Conservation (phyloP, 2,329 filamentous ascomycete genomes). For the Ophidiomyces ophidiicola region DNA sequence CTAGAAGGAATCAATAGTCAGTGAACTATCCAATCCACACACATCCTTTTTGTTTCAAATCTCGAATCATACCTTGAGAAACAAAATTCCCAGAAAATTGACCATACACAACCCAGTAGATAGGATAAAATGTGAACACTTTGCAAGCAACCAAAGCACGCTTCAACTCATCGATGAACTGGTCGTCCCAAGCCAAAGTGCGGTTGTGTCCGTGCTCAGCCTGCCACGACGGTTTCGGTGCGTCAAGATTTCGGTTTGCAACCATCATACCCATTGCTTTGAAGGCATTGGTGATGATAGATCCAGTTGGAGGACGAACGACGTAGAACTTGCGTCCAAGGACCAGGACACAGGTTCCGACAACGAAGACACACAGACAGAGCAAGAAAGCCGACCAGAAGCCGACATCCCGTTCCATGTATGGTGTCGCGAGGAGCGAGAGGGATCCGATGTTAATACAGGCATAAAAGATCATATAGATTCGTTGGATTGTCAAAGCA, state of each 20-base stretch:
- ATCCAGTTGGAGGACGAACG: constrained; percentile 46
- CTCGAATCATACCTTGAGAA: constrained; percentile 41
- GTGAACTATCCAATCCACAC: not conserved
- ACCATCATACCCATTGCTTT: constrained; percentile 46
- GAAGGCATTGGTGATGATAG: constrained; percentile 55
- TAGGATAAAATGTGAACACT: constrained; percentile 58
- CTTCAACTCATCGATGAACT: constrained; percentile 61
- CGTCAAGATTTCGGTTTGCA: constrained; percentile 44
- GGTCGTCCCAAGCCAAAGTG: constrained; percentile 51
- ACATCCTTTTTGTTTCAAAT: not conserved
- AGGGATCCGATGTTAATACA: constrained; percentile 64
- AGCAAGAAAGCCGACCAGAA: constrained; percentile 56
- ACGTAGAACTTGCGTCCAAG: constrained; percentile 36
- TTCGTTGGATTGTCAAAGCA: constrained; percentile 51
- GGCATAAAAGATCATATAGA: constrained; percentile 64
- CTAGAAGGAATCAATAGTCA: constrained; percentile 17
- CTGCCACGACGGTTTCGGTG: constrained; percentile 55
- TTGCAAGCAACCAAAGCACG: constrained; percentile 54
- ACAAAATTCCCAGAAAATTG: constrained; percentile 58
- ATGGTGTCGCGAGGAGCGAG: constrained; percentile 53
- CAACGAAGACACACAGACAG: constrained; percentile 50
- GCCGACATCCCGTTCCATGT: constrained; percentile 54
- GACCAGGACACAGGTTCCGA: constrained; percentile 47
- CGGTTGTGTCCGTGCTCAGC: constrained; percentile 37
- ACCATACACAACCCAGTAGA: constrained; percentile 57